Base-by-base conservation (phyloP, 768 basidiomycete genomes). In the Hygrophorus pudorinus region DNA sequence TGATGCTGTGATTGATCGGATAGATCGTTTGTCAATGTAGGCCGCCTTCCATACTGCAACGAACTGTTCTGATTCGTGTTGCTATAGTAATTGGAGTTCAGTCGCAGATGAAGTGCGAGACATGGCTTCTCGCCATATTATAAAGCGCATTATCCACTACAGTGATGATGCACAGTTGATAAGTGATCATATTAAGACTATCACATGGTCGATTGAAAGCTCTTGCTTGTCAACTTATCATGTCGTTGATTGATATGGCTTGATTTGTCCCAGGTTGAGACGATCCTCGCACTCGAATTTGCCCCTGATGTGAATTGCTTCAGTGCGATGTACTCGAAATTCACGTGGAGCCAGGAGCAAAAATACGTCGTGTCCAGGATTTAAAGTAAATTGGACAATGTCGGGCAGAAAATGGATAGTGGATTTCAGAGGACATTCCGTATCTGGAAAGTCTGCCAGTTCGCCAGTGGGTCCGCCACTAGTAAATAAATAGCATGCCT, bases 231-330 rank as follows among this genome's bases (percentile, higher is more conserved):
- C 24, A 7, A 24, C 3, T 24, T 7, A 27, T 29, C 13, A 45
- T 10, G 7, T 24, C 7, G 3, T 24, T 7, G 24, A 24, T 24
- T 7, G 20, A 32, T n/a, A 3, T 3, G 7, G 24, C 24, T 24
- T 24, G 24, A 7, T 35, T 35, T 35, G 33, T 27, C 20, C 31
- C 35, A 48, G 47, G 29, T 48, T 4, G 42, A 36, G 14, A 44
- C 47, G 13, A 37, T 30, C 12, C 42, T 44, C 27, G 42, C 38
- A 18, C 44, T 45, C 17, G 48, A 49, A 17, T 45, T 45, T 32
- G 34, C 43, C 6, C n/a, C 29, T 29, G 43, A 38, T 17, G 43
- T 38, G 14, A 32, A 20, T 29, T 41, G 18, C 10, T 29, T 7
- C 6, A 16, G 13, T 18, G 5, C 28, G 30, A 30, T 16, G 13